Evolutionary conservation across 129 eudicot species (phyloP).

Genomic region (Lactuca saligna): DNA sequence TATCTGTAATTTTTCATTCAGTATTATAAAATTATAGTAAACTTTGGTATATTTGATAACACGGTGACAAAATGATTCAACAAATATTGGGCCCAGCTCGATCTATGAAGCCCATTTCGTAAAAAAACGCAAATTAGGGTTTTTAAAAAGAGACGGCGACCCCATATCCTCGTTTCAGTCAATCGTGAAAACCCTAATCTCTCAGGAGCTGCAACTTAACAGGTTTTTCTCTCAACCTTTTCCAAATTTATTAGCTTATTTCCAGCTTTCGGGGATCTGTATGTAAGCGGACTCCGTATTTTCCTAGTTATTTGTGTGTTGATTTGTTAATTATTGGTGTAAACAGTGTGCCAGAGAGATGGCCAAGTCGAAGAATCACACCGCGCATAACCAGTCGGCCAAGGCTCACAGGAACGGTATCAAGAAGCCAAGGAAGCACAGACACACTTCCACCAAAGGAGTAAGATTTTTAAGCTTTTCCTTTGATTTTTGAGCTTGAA

Average conservation of each 20-base stretch:
- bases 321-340: constrained; percentile 7
- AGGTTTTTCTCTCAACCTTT: constrained; percentile 11
- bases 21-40: too few species aligned
- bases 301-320: constrained; percentile 5
- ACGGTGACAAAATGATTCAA: not conserved
- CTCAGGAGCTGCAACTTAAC: constrained; percentile 17
- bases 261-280: not conserved
- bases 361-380: constrained; percentile 92
- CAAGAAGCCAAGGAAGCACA: constrained; percentile 85
- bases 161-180: not conserved
- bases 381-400: constrained; percentile 82
- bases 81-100: constrained; percentile 20
- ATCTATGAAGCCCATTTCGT: not conserved
- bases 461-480: constrained; percentile 12
- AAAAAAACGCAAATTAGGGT: not conserved
- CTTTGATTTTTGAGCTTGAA: not conserved
- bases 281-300: not conserved
- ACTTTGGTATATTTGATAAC: too few species aligned
- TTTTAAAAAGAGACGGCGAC: not conserved
- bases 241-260: not conserved
- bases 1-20: too few species aligned
- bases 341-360: constrained; percentile 24
- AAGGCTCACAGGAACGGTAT: constrained; percentile 90
- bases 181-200: constrained; percentile 28
- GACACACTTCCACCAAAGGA: constrained; percentile 89